Base-by-base conservation (phyloP, 805 yeast species). In the Metschnikowia cubensis region DNA sequence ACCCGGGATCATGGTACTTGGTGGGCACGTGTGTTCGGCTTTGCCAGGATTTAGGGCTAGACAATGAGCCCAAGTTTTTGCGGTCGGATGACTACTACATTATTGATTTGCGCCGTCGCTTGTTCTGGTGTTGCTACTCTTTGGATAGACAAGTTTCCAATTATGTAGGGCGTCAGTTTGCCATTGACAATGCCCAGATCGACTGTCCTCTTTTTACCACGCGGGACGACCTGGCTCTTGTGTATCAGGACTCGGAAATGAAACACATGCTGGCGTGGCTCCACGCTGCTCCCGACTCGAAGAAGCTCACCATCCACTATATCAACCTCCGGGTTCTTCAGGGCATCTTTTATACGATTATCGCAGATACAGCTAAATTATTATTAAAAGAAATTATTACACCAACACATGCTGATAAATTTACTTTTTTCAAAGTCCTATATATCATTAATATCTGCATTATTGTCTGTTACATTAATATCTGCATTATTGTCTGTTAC, bases 1-100 rank as follows among this genome's bases (percentile, higher is more conserved):
- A 53, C n/a, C 60, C 59, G 3, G 59, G 60, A 10, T 57, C 59
- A 7, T 57, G 60, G 61, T 58, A 57, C 43, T 33, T 53, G 21
- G 45, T 57, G 20, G 61, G 60, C 3, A 57, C 56, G 3, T 44
- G 55, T 37, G 48, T 50, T 10, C 33, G 59, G 17, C 39, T 58
- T 13, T 57, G 60, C 34, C 50, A 50, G 20, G 60, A 58, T 38
- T 51, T 57, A 48, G 59, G 58, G 14, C 42, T 57, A 4, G 53
- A 56, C 45, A 38, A 50, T 22, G 54, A 47, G 35, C 31, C 54
- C 17, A 29, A 34, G 34, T 45, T 35, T 22, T 36, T 40, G 25
- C 47, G 35, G 13, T 39, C 41, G 13, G 40, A 38, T 4, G 43
- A 46, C 22, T 21, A 18, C 25, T 52, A 38, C 45, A 43, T 50